These are phyloP conservation scores for Scheffersomyces lignosus DNA, from an alignment of 805 yeast species.

Conservation along the genomic window DNA sequence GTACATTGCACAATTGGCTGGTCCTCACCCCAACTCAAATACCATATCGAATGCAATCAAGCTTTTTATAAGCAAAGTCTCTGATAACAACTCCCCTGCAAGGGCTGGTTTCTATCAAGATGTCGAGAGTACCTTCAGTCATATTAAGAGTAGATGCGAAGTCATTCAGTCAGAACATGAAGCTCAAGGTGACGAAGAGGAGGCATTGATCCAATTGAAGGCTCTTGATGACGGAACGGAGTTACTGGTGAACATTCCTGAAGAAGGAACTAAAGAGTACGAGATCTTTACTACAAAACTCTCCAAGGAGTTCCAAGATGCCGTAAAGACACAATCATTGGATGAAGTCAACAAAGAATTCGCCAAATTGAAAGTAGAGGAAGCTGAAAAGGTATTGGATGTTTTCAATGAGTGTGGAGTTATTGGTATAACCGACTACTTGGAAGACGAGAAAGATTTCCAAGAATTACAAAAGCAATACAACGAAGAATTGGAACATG, in stretches of 20 bases:
- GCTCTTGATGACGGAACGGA: slow-evolving; percentile 83
- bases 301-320: slow-evolving; percentile 65
- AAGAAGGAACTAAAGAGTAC: slow-evolving; percentile 52
- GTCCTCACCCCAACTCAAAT: slow-evolving; percentile 30
- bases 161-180: slow-evolving; percentile 56
- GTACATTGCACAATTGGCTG: slow-evolving; percentile 55
- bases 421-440: slow-evolving; percentile 73
- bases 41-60: slow-evolving; percentile 47
- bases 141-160: slow-evolving; percentile 74
- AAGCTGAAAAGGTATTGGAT: slow-evolving; percentile 78
- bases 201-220: slow-evolving; percentile 82
- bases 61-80: slow-evolving; percentile 65
- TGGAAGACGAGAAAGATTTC: slow-evolving; percentile 74
- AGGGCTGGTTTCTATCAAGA: slow-evolving; percentile 68
- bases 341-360: slow-evolving; percentile 84
- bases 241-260: slow-evolving; percentile 69
- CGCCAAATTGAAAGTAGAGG: slow-evolving; percentile 66
- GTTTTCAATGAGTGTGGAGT: slow-evolving; percentile 78
- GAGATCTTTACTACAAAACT: slow-evolving; percentile 55
- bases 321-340: slow-evolving; percentile 67
- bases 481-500: slow-evolving; percentile 23
- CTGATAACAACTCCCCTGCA: slow-evolving; percentile 58
- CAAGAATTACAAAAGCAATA: slow-evolving; percentile 52
- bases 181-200: slow-evolving; percentile 45
- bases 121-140: slow-evolving; percentile 69